A percentile compares a stretch with the other conserved stretches of the same genome.
Conservation (phyloP, 2,329 filamentous ascomycete species). For the Alternaria brassicae region DNA sequence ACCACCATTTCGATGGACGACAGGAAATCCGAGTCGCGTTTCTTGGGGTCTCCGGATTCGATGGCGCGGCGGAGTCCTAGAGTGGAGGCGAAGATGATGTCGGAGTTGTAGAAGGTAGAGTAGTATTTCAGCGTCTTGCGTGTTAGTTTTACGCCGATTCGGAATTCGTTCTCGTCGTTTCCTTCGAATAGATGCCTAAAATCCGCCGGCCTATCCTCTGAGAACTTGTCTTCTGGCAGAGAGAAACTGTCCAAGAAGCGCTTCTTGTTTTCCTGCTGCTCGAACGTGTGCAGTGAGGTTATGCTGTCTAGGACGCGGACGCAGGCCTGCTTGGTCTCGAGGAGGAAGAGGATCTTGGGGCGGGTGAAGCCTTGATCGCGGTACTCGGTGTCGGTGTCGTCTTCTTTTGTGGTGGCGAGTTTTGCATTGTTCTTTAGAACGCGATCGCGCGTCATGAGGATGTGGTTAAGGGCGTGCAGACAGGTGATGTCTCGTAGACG, state of each 20-base stretch:
- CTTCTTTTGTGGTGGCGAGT: conserved; percentile 70
- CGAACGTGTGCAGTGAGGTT: conserved; percentile 75
- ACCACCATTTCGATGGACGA: conserved; percentile 91
- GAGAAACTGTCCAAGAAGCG: conserved; percentile 86
- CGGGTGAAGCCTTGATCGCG: conserved; percentile 95
- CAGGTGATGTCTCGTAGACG: conserved; percentile 75
- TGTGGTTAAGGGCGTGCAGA: conserved; percentile 87
- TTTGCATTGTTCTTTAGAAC: conserved; percentile 92
- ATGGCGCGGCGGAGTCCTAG: conserved; percentile 90
- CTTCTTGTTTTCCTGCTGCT: conserved; percentile 94
- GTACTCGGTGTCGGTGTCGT: conserved; percentile 71
- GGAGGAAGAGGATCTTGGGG: conserved; percentile 88
- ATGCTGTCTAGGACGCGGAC: conserved; percentile 80
- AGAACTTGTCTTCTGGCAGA: conserved; percentile 71
- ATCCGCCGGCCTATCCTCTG: conserved; percentile 79
- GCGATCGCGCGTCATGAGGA: conserved; percentile 90
- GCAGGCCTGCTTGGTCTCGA: conserved; percentile 88
- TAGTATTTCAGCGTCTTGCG: conserved; percentile 96
- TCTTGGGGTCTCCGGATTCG: conserved; percentile 71
- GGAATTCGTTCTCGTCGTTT: conserved; percentile 97
- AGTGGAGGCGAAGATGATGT: conserved; percentile 91
- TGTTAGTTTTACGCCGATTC: conserved; percentile 94
- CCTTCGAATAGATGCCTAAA: conserved; percentile 90
- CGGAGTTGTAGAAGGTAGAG: conserved; percentile 93
- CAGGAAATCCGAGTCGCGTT: conserved; percentile 86